These are phyloP conservation scores for Coemansia sp. DNA, from an alignment of 192 early-diverging fungal species.

Conservation along the genomic window DNA sequence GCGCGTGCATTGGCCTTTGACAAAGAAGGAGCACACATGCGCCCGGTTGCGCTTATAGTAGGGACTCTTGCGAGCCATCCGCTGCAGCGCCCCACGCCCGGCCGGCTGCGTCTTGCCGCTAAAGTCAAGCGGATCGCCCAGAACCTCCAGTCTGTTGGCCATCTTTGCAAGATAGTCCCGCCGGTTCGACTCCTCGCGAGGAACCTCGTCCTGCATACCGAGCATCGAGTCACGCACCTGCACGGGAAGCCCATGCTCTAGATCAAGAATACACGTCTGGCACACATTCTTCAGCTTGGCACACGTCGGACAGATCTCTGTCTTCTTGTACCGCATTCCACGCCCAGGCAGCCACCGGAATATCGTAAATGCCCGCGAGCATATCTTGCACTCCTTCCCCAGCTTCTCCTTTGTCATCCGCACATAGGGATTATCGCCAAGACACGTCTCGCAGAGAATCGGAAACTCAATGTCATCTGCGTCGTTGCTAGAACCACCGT, in stretches of 20 bases:
- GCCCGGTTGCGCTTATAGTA: constrained; percentile 89
- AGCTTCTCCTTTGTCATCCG: constrained; percentile 86
- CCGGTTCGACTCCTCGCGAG: constrained; percentile 82
- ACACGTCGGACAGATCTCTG: constrained; percentile 96
- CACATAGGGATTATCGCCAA: constrained; percentile 97
- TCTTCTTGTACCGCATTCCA: constrained; percentile 97
- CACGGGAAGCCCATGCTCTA: constrained; percentile 90
- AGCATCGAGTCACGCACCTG: constrained; percentile 91
- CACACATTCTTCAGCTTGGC: constrained; percentile 99
- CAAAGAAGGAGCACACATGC: constrained; percentile 95
- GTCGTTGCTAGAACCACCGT: neutral
- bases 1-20: constrained; percentile 91
- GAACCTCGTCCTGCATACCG: constrained; percentile 72
- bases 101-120: constrained; percentile 46
- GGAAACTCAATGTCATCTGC: constrained; percentile 63
- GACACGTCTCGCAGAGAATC: constrained; percentile 94
- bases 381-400: constrained; percentile 86
- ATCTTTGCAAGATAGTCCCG: constrained; percentile 84
- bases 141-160: constrained; percentile 51
- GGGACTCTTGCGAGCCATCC: constrained; percentile 85
- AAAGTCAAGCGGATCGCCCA: constrained; percentile 31
- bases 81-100: constrained; percentile 62
- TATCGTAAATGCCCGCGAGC: constrained; percentile 88
- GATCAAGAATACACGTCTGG: constrained; percentile 94
- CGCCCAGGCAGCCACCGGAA: constrained; percentile 96